Evolutionary conservation across 2,329 filamentous ascomycete genomes (phyloP).

Genomic region (Pseudopyrenochaeta lycopersici): DNA sequence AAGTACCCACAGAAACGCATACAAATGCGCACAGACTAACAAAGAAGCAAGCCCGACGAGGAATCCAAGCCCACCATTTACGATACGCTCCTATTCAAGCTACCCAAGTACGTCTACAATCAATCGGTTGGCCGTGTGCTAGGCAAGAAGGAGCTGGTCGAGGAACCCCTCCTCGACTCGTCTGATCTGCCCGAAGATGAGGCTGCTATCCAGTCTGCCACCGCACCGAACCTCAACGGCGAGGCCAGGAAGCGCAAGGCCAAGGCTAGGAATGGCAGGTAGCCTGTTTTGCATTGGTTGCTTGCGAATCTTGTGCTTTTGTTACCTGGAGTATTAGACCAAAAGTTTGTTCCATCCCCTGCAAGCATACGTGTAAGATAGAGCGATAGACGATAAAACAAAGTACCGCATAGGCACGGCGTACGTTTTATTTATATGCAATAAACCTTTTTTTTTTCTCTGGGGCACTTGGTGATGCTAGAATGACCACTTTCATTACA

Average conservation of each 20-base stretch:
- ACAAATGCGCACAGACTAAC: conserved; percentile 23
- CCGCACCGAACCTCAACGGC: conserved; percentile 55
- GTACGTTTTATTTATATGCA: neutral
- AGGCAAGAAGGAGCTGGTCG: conserved; percentile 47
- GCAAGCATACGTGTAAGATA: neutral
- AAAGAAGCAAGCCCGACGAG: conserved; percentile 72
- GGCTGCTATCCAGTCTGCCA: conserved; percentile 53
- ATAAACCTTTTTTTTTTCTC: too few species aligned
- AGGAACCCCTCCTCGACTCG: conserved; percentile 46
- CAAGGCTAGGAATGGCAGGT: conserved; percentile 38
- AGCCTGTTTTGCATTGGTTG: conserved; percentile 1
- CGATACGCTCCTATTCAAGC: conserved; percentile 82
- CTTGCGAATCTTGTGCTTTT: neutral
- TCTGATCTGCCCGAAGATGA: conserved; percentile 50
- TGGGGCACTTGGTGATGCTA: too few species aligned
- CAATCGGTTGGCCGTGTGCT: conserved; percentile 55
- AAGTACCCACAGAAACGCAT: conserved; percentile 54
- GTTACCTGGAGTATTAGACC: neutral
- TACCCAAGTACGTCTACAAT: conserved; percentile 78
- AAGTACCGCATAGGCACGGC: neutral
- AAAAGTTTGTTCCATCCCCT: neutral
- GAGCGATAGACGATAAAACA: neutral
- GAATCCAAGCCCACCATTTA: conserved; percentile 77
- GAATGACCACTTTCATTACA: too few species aligned
- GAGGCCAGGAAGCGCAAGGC: conserved; percentile 54